Evolutionary conservation across 495 filamentous ascomycete species (phyloP), one percentile per base, ranked within the genome.

Genomic region (Cenococcum geophilum): DNA sequence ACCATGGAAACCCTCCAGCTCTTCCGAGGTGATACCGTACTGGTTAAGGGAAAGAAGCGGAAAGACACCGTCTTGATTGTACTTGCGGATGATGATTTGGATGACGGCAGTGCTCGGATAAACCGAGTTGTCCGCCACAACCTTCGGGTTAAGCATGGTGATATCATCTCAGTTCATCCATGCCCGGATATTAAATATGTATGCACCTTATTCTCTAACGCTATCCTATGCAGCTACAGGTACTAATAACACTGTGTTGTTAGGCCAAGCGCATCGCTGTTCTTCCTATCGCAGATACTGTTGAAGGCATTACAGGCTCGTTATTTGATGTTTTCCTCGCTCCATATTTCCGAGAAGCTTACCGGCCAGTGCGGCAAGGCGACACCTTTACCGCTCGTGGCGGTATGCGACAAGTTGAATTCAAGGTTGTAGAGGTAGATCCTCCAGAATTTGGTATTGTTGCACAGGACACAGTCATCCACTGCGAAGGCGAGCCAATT

Each of bases 171-270:
- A 55, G 89, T 98, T 59, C 91, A 97, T 79, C 83, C 93, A n/a
- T 98, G 93, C 78, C 92, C 95, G n/a, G 93, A 98, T 74, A 98
- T 98, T 78, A 98, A 98, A 96, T 98, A 98, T 76, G 92, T 97
- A 77, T 73, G 91, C 77, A 16, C 16, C 14, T 1, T 32, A 32
- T 16, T 6, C 57, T 56, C 25, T 18, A 47, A 36, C 4, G 0
- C 18, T 6, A 8, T 61, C 20, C 23, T 25, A 40, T n/a, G 1
- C 23, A 14, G 12, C 10, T 34, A 43, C 21, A 21, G 34, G 32
- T 37, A 55, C 68, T 76, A 68, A 76, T 62, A 32, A 47, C 22
- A 47, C 16, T 10, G 20, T 55, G 11, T 35, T 55, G 53, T 34
- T 49, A 97, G 92, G 93, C 93, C 76, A 97, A 97, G 83, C 92